Percentiles rank a stretch among this genome's conserved stretches.
phyloP scores from a whole-genome alignment of 108 stramenopile genomes.

The Cylindrotheca fusiformis region DNA sequence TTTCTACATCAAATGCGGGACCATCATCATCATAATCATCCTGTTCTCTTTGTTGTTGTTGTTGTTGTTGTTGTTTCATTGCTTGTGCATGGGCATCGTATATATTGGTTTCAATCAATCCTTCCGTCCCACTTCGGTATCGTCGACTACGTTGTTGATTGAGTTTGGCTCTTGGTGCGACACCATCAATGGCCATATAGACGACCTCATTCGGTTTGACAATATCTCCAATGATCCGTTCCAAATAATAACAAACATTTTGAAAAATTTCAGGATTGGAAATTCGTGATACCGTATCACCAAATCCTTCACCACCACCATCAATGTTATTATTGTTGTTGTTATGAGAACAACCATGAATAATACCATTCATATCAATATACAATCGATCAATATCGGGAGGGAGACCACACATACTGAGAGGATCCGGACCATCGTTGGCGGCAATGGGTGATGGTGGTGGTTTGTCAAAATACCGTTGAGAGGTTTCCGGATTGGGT shows the following conservation, averaged over 20 bases:
- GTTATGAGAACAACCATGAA: constrained; percentile 95
- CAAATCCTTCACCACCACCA: constrained; percentile 25
- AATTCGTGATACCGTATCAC: constrained; percentile 23
- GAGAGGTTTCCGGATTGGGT: constrained; percentile 55
- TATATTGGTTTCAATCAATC: constrained; percentile 76
- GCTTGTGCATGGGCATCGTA: constrained; percentile 65
- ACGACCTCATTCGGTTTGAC: constrained; percentile 86
- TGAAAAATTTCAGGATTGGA: constrained; percentile 70
- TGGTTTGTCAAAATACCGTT: constrained; percentile 30
- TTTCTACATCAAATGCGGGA: constrained; percentile 12
- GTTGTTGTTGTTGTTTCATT: constrained; percentile 43
- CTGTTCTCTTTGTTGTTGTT: constrained; percentile 18
- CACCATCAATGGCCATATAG: constrained; percentile 97
- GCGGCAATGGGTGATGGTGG: constrained; percentile 18
- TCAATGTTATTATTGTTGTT: constrained; percentile 66
- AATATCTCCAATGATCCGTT: constrained; percentile 89
- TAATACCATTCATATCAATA: constrained; percentile 98
- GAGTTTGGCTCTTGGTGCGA: constrained; percentile 97
- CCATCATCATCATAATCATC: constrained; percentile 24
- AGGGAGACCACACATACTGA: constrained; percentile 37
- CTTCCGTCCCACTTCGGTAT: constrained; percentile 89
- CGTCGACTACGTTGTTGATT: constrained; percentile 98
- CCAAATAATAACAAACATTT: constrained; percentile 85
- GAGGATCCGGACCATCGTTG: constrained; percentile 42
- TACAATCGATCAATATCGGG: constrained; percentile 96